Percentiles rank a stretch among this genome's conserved stretches.
Conservation (phyloP, 78 protist species). For the Neovahlkampfia damariscottae region DNA sequence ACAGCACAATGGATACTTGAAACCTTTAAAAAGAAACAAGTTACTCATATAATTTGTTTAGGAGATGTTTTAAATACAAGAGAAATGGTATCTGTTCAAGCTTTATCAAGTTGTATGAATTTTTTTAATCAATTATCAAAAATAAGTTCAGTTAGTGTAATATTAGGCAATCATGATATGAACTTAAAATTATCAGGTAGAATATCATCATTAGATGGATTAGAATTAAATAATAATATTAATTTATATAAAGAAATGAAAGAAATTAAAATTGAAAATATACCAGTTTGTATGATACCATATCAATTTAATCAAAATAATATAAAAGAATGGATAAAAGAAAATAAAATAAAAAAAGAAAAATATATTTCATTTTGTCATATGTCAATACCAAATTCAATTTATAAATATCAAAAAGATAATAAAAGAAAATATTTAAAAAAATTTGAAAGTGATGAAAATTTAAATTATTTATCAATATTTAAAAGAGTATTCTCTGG, state of each 20-base stretch:
- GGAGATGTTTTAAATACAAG: constrained; percentile 10
- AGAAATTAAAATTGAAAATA: background rate
- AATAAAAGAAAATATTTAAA: background rate
- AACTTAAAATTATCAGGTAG: background rate
- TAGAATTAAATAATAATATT: background rate
- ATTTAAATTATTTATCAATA: background rate
- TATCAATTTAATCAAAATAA: background rate
- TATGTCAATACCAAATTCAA: background rate
- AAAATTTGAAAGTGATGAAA: background rate
- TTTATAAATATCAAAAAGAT: background rate
- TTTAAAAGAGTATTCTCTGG: background rate
- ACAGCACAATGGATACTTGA: background rate
- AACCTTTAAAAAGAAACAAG: background rate
- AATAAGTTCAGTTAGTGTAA: background rate
- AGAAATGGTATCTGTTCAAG: background rate
- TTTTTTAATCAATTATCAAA: background rate
- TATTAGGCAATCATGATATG: constrained; percentile 4
- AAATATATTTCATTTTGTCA: background rate
- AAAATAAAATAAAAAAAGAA: background rate
- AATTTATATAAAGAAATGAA: background rate
- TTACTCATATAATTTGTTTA: background rate
- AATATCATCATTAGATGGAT: background rate
- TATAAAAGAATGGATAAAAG: background rate
- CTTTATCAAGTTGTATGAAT: background rate
- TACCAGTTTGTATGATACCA: background rate